Conservation (phyloP, 2,329 filamentous ascomycete species). For the Aspergillus eucalypticola region DNA sequence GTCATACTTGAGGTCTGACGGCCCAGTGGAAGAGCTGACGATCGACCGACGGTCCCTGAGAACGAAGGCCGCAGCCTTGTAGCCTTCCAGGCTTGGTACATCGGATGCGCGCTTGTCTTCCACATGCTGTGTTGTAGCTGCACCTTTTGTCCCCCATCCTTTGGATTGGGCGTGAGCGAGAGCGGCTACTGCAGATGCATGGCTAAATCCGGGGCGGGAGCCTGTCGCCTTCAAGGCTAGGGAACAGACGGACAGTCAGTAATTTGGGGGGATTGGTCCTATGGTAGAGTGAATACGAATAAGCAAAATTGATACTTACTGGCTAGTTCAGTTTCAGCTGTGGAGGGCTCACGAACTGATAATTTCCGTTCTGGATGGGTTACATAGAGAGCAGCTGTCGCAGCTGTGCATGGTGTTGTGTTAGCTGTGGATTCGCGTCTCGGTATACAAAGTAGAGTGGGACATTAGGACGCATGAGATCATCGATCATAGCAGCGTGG, state of each 20-base stretch:
- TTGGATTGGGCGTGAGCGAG: slow-evolving; percentile 71
- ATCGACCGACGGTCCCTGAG: slow-evolving; percentile 29
- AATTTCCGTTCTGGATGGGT: slow-evolving; percentile 45
- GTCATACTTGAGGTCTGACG: slow-evolving; percentile 22
- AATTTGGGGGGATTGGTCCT: background rate
- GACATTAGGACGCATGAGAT: background rate
- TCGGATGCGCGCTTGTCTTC: slow-evolving; percentile 56
- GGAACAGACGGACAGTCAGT: background rate
- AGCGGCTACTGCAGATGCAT: slow-evolving; percentile 69
- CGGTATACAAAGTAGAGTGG: background rate
- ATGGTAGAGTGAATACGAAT: background rate
- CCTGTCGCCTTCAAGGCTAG: slow-evolving; percentile 34
- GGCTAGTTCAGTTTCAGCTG: slow-evolving; percentile 20
- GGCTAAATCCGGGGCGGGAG: slow-evolving; percentile 61
- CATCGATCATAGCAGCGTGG: background rate
- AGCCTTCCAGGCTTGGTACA: slow-evolving; percentile 63
- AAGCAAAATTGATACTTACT: slow-evolving; percentile 23
- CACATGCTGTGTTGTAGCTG: slow-evolving; percentile 59
- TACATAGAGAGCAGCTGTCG: slow-evolving; percentile 62
- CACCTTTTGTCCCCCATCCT: slow-evolving; percentile 60
- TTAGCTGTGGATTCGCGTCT: background rate
- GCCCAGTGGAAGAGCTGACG: slow-evolving; percentile 15
- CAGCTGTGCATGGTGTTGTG: slow-evolving; percentile 43
- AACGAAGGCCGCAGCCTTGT: slow-evolving; percentile 73
- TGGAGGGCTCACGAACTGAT: slow-evolving; percentile 26